Percentiles rank a stretch among this genome's conserved stretches.
Evolutionary conservation across 1,284 basidiomycete genomes (phyloP).

Genomic region (Fomitopsis betulina): DNA sequence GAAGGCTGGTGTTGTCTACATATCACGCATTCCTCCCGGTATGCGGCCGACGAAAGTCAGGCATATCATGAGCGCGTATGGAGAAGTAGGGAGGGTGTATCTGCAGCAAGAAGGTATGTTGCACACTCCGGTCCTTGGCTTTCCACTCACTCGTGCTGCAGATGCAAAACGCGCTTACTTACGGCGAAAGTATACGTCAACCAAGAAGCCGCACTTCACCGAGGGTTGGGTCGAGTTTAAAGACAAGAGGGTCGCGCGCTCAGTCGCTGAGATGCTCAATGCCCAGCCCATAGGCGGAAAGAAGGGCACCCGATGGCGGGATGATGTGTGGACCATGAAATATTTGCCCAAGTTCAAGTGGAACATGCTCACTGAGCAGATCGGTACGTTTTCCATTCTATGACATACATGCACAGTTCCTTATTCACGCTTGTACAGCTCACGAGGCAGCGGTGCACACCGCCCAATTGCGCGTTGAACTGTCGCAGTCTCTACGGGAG

Average conservation of each 20-base stretch:
- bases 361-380: constrained; percentile 98
- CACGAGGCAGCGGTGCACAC: constrained; percentile 90
- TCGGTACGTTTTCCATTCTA: constrained; percentile 62
- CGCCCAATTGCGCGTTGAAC: constrained; percentile 85
- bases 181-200: constrained; percentile 71
- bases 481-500: constrained; percentile 84
- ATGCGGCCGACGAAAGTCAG: constrained; percentile 98
- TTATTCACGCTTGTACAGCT: constrained; percentile 42
- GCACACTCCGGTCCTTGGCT: neutral
- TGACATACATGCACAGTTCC: neutral
- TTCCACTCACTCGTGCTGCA: constrained; percentile 26
- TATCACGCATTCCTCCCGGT: constrained; percentile 96
- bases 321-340: constrained; percentile 99
- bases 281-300: constrained; percentile 95
- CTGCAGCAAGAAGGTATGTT: constrained; percentile 76
- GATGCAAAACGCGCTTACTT: constrained; percentile 78
- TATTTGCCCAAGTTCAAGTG: constrained; percentile 98
- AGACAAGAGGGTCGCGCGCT: constrained; percentile 88
- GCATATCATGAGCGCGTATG: constrained; percentile 84
- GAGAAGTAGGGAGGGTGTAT: constrained; percentile 84
- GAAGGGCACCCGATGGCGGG: constrained; percentile 88
- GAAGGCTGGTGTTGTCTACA: constrained; percentile 85
- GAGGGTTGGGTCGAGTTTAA: constrained; percentile 99
- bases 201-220: constrained; percentile 82
- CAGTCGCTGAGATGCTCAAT: constrained; percentile 93